Base-by-base conservation (phyloP, 2,329 filamentous ascomycete species). In the Salinomyces thailandicus region DNA sequence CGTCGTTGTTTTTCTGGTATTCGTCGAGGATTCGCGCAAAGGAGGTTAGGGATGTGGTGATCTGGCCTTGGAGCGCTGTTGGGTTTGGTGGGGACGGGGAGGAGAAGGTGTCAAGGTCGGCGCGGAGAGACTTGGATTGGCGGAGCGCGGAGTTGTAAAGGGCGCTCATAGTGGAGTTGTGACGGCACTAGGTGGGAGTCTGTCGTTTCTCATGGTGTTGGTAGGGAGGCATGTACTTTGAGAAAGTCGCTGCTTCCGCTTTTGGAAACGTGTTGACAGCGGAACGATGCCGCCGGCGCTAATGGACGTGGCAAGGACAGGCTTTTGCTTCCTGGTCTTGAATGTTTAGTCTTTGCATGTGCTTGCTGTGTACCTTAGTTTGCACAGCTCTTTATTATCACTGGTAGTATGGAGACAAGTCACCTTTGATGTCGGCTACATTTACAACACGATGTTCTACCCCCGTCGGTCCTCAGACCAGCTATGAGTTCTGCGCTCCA, bases 1-100 rank as follows among this genome's bases (percentile, higher is more conserved):
- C 83, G 47, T 84, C 83, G 1, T 87, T 81, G 18, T 93, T 76
- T 37, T 74, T 73, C 53, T 81, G 77, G 68, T 98, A 98, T 57
- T 95, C 87, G 64, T 95, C 87, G 46, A 98, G 72, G 1, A 85
- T 93, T 43, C 91, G 85, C 31, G 82, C 76, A 60, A 98, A 86
- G 41, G 86, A 77, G 29, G 82, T 78, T 18, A 93, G 66, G 11
- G 83, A 83, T 14, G 78, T 80, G n/a, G 81, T 80, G 46, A 85
- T 75, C 61, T 85, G 81, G 55, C 81, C 80, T 48, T 61, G 69
- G 55, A 43, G 60, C 50, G 48, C 55, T 22, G 68, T 35, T 75
- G 31, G 13, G 24, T 74, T 31, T 73, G 68, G 27, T 77, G 78
- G 33, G 70, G 69, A 35, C 72, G 70, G 18, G 67, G 60, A 6